Base-by-base conservation (phyloP, 2,329 filamentous ascomycete species). In the Stagonosporopsis rhizophila region DNA sequence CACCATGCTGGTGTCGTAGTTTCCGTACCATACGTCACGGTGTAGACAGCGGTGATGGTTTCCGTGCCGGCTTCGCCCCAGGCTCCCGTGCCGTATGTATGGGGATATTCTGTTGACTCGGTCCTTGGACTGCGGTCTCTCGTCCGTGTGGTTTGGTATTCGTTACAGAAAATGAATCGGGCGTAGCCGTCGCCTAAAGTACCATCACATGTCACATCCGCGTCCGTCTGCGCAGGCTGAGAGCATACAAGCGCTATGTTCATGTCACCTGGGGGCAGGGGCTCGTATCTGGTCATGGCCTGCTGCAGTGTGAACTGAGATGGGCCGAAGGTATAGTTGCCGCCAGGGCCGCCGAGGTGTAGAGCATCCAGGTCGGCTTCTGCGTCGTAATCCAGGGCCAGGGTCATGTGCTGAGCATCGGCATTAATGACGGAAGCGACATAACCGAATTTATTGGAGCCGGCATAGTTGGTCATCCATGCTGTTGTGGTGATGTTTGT, bases 21-120 rank as follows among this genome's bases (percentile, higher is more conserved):
- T 2, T 32, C 39, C 6, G 28, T 32, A 6, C 28, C 6, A 2
- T n/a, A 22, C 6, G 41, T 22, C 6, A 15, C 42, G 23, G 41
- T 30, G n/a, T 41, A 7, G 0, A 19, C 40, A 1, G 12, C 20
- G 5, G 47, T 57, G n/a, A 57, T 17, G 8, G 47, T 52, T 12
- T 52, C 48, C 2, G 22, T 28, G 17, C 47, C 54, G 8, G 19
- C 20, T 20, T 38, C 15, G 15, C 54, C 53, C 54, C 54, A 57
- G 19, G 52, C 20, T 4, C 54, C 54, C 7, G 54, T 46, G 34
- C 54, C 48, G 14, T 57, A 57, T 4, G 45, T 47, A n/a, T 57
- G 54, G 4, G 30, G 12, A 20, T 52, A 47, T 6, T 20, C 12
- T 0, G 44, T 45, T 17, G 51, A 20, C 1, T 20, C 1, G 15